These are phyloP conservation scores for Tetracentron sinense DNA, from an alignment of 164 flowering plant species.

Conservation along the genomic window DNA sequence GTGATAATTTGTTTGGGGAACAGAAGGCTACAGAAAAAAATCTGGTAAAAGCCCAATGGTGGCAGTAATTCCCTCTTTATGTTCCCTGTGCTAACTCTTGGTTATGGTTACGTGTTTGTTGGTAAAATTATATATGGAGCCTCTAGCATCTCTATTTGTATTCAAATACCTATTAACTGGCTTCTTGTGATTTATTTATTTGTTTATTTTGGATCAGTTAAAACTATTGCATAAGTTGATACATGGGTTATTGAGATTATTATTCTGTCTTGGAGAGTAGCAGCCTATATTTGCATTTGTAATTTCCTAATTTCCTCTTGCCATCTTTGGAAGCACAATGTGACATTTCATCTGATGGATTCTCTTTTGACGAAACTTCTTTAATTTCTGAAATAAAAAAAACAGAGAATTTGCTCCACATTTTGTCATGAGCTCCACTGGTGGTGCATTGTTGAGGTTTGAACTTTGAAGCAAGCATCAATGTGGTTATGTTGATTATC, in stretches of 20 bases:
- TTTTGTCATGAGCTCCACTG: too few species aligned
- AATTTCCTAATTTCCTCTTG: too few species aligned
- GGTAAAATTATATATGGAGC: not conserved
- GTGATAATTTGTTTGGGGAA: not conserved
- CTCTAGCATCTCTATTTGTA: not conserved
- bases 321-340: too few species aligned
- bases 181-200: not conserved
- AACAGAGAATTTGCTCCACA: not conserved
- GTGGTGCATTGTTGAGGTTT: not conserved
- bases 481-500: not conserved
- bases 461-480: not conserved
- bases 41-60: too few species aligned
- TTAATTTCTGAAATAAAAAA: not conserved
- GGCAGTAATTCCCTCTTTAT: not conserved
- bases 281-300: too few species aligned
- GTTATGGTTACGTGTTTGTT: not conserved
- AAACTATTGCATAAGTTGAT: too few species aligned
- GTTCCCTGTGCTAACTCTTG: not conserved
- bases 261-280: too few species aligned
- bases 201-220: too few species aligned
- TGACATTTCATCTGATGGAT: not conserved
- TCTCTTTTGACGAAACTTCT: not conserved
- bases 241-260: too few species aligned
- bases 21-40: not conserved
- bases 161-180: not conserved